Conservation (phyloP, 1,139 yeast genomes). For the Blastobotrys arbuscula region DNA sequence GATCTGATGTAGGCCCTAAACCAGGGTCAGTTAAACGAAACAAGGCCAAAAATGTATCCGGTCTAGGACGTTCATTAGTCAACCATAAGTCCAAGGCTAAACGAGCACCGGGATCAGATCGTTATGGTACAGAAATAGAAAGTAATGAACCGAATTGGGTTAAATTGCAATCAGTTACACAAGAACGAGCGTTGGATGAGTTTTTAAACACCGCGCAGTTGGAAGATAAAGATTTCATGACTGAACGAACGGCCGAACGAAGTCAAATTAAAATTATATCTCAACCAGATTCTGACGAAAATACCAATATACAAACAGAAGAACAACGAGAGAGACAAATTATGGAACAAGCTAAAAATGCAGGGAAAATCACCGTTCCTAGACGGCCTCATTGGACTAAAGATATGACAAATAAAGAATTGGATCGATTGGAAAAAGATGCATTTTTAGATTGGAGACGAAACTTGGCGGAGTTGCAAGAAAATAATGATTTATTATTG, state of each 20-base stretch:
- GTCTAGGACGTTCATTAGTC: conserved; percentile 79
- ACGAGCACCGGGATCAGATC: conserved; percentile 44
- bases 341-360: conserved; percentile 65
- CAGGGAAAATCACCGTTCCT: conserved; percentile 84
- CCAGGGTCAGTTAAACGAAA: conserved; percentile 52
- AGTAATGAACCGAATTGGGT: conserved; percentile 69
- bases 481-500: conserved; percentile 69
- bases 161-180: conserved; percentile 86
- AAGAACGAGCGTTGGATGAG: conserved; percentile 90
- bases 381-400: conserved; percentile 82
- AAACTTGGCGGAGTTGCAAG: conserved; percentile 77
- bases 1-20: conserved; percentile 85
- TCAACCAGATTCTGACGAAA: conserved; percentile 40
- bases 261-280: conserved; percentile 69
- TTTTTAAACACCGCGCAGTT: conserved; percentile 90
- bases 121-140: conserved; percentile 34
- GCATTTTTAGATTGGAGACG: conserved; percentile 94
- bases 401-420: conserved; percentile 63
- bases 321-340: conserved; percentile 38
- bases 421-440: conserved; percentile 84
- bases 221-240: conserved; percentile 94
- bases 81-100: conserved; percentile 68
- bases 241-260: conserved; percentile 65
- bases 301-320: conserved; percentile 53
- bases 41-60: conserved; percentile 76